phyloP scores from a whole-genome alignment of 768 basidiomycete species.

The Heimioporus sp. region DNA sequence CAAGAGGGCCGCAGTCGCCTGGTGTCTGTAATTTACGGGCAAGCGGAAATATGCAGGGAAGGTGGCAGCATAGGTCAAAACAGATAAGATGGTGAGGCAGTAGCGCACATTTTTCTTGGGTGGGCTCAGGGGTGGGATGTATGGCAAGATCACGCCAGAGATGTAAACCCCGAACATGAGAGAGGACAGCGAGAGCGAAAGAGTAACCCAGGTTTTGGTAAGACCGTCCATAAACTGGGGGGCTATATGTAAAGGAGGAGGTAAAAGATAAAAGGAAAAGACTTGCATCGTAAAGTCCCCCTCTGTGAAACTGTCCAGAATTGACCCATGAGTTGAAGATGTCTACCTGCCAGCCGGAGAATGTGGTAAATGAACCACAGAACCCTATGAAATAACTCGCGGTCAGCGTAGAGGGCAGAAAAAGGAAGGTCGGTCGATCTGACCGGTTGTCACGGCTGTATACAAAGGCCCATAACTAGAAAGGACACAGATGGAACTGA shows the following conservation, averaged over 20 bases:
- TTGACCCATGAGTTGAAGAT: slow-evolving; percentile 87
- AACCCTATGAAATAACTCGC: slow-evolving; percentile 53
- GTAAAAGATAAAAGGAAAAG: not conserved
- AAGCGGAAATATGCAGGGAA: slow-evolving; percentile 79
- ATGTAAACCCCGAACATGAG: slow-evolving; percentile 72
- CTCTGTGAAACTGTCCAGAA: slow-evolving; percentile 47
- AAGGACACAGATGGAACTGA: slow-evolving; percentile 5
- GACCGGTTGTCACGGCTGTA: slow-evolving; percentile 84
- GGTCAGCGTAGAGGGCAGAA: not conserved
- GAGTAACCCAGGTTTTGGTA: slow-evolving; percentile 75
- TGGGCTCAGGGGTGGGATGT: slow-evolving; percentile 40
- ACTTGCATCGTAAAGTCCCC: slow-evolving; percentile 73
- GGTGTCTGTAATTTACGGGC: slow-evolving; percentile 63
- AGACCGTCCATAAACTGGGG: slow-evolving; percentile 83
- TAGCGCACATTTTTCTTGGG: slow-evolving; percentile 48
- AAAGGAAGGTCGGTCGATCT: slow-evolving; percentile 8
- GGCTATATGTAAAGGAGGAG: slow-evolving; percentile 2
- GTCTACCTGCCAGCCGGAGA: slow-evolving; percentile 93
- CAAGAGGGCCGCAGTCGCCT: slow-evolving; percentile 83
- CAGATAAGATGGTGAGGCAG: slow-evolving; percentile 49
- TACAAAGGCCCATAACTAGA: slow-evolving; percentile 85
- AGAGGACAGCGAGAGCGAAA: slow-evolving; percentile 73
- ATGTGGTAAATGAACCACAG: slow-evolving; percentile 95
- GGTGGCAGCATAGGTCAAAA: slow-evolving; percentile 71
- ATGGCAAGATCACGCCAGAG: slow-evolving; percentile 40